These are phyloP conservation scores for Beauveria sp. DNA, from an alignment of 2,329 filamentous ascomycete genomes.

Conservation along the genomic window DNA sequence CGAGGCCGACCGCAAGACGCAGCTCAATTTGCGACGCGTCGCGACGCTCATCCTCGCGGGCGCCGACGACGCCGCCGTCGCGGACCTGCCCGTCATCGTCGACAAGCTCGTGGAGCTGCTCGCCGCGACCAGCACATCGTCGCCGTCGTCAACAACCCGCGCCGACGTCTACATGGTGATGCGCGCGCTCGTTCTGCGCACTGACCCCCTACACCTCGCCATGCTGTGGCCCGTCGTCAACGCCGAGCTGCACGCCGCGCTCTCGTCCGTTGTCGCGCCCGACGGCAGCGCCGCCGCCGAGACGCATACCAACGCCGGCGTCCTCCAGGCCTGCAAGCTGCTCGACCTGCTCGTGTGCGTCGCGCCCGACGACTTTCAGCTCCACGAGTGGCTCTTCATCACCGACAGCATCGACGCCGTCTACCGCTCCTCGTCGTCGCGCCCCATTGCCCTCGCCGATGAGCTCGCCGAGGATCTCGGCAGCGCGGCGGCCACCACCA, in stretches of 20 bases:
- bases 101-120: constrained; percentile 85
- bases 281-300: constrained; percentile 58
- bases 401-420: constrained; percentile 96
- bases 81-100: constrained; percentile 64
- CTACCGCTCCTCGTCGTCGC: constrained; percentile 65
- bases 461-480: constrained; percentile 73
- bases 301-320: constrained; percentile 65
- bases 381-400: constrained; percentile 97
- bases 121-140: constrained; percentile 75
- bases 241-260: constrained; percentile 70
- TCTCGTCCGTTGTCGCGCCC: constrained; percentile 65
- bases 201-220: constrained; percentile 70
- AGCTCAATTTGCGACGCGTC: constrained; percentile 79
- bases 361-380: constrained; percentile 90
- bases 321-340: constrained; percentile 90
- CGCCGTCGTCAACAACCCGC: constrained; percentile 81
- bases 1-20: constrained; percentile 91
- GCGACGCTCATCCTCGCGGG: constrained; percentile 72
- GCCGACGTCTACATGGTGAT: constrained; percentile 87
- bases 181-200: constrained; percentile 72
- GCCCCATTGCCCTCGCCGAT: constrained; percentile 71
- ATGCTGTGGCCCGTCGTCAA: constrained; percentile 88
- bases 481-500: constrained; percentile 22
- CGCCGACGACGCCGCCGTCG: constrained; percentile 69
- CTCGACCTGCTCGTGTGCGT: constrained; percentile 81